phyloP scores from a whole-genome alignment of 2,329 filamentous ascomycete species.

The Aspergillus thermomutatus region DNA sequence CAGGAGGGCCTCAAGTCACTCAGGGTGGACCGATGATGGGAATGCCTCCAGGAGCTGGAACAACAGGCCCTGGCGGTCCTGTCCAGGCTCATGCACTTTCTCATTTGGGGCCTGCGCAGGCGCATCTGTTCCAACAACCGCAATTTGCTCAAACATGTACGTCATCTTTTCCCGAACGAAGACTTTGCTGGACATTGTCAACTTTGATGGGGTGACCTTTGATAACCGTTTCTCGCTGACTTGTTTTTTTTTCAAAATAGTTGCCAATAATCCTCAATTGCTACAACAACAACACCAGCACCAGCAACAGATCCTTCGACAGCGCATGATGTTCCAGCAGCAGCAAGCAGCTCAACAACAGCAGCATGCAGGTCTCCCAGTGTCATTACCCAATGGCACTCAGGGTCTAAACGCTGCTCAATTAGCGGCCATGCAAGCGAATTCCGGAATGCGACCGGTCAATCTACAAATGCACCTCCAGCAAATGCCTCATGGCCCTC shows the following conservation, averaged over 20 bases:
- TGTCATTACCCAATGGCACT: conserved; percentile 40
- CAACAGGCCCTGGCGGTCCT: conserved; percentile 47
- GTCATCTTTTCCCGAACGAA: conserved; percentile 15
- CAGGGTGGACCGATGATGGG: conserved; percentile 64
- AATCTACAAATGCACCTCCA: conserved; percentile 40
- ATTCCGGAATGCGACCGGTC: conserved; percentile 39
- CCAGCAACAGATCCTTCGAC: conserved; percentile 19
- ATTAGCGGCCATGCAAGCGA: conserved; percentile 42
- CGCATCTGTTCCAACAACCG: conserved; percentile 53
- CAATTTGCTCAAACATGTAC: conserved; percentile 42
- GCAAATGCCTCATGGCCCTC: conserved; percentile 39
- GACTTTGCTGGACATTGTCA: not conserved
- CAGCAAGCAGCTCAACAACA: conserved; percentile 36
- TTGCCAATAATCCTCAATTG: conserved; percentile 44
- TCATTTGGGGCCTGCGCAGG: conserved; percentile 55
- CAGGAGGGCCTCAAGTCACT: conserved; percentile 56
- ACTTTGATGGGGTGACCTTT: not conserved
- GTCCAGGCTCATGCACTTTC: conserved; percentile 58
- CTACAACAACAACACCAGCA: conserved; percentile 41
- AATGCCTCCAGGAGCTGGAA: conserved; percentile 59
- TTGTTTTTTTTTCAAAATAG: conserved; percentile 17
- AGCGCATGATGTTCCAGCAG: conserved; percentile 19
- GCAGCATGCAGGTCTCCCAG: conserved; percentile 34
- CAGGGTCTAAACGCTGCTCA: conserved; percentile 41
- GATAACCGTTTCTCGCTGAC: not conserved